Conservation (phyloP, 768 basidiomycete genomes). For the Sporobolomyces roseus region DNA sequence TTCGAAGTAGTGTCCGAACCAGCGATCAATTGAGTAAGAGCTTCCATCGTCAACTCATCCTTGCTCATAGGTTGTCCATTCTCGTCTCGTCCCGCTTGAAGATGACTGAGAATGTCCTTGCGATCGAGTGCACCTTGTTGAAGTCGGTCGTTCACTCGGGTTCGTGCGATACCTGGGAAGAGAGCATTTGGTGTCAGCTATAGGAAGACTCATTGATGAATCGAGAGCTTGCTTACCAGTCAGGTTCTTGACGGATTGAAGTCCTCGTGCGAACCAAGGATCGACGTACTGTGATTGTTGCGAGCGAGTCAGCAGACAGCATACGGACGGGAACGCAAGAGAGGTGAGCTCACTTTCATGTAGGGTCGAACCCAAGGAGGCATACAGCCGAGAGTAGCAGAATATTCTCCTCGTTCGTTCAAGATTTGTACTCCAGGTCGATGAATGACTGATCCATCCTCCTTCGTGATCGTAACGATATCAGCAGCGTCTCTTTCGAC, state of each 20-base stretch:
- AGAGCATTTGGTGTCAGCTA: too few species aligned
- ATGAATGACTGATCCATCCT: slow-evolving; percentile 52
- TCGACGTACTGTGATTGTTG: slow-evolving; percentile 25
- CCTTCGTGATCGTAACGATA: slow-evolving; percentile 41
- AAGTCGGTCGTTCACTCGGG: slow-evolving; percentile 65
- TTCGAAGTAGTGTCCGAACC: slow-evolving; percentile 92
- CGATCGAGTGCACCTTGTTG: slow-evolving; percentile 60
- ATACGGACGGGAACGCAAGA: neutral
- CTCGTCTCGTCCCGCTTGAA: slow-evolving; percentile 72
- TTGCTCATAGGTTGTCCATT: slow-evolving; percentile 72
- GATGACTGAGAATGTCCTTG: slow-evolving; percentile 73
- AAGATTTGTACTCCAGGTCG: slow-evolving; percentile 71
- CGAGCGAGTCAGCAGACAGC: neutral
- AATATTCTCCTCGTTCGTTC: slow-evolving; percentile 81
- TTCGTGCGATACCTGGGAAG: slow-evolving; percentile 51
- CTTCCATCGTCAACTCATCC: slow-evolving; percentile 80
- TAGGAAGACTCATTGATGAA: too few species aligned
- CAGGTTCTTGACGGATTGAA: slow-evolving; percentile 53
- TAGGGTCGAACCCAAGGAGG: slow-evolving; percentile 60
- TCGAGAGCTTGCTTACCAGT: too few species aligned
- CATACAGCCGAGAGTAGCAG: slow-evolving; percentile 74
- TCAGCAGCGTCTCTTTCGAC: slow-evolving; percentile 64
- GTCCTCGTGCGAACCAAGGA: slow-evolving; percentile 73
- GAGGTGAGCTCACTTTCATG: slow-evolving; percentile 31
- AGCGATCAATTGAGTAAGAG: slow-evolving; percentile 59